Evolutionary conservation across 495 filamentous ascomycete species (phyloP).

Genomic region (Clohesyomyces aquaticus): DNA sequence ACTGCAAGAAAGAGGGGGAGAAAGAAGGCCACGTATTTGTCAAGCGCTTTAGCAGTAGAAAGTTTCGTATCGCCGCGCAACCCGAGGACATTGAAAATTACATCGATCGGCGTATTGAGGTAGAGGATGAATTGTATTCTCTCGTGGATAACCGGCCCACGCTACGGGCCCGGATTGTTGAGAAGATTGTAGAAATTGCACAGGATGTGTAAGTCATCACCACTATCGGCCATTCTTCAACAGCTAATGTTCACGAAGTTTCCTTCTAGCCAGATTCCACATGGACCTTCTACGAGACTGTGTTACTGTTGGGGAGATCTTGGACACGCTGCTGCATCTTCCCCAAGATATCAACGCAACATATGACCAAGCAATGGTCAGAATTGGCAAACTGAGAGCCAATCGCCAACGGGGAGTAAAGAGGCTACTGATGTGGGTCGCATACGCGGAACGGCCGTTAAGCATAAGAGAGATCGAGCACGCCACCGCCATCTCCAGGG

Average conservation of each 20-base stretch:
- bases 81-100: conserved; percentile 29
- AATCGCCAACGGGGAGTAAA: conserved; percentile 31
- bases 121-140: conserved; percentile 9
- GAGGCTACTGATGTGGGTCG: conserved; percentile 24
- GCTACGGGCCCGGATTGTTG: conserved; percentile 11
- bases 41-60: conserved; percentile 21
- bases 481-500: conserved; percentile 23
- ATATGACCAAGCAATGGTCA: conserved; percentile 49
- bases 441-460: conserved; percentile 20
- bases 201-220: conserved; percentile 24
- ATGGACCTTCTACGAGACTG: conserved; percentile 48
- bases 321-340: conserved; percentile 41
- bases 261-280: conserved; percentile 51
- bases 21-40: conserved; percentile 13
- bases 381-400: conserved; percentile 44
- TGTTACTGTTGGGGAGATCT: conserved; percentile 44
- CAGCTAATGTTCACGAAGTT: conserved; percentile 40
- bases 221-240: not conserved
- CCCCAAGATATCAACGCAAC: conserved; percentile 43
- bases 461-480: conserved; percentile 23
- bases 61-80: conserved; percentile 25
- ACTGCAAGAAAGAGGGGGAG: conserved; percentile 10
- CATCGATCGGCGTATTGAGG: conserved; percentile 21
- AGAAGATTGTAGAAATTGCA: conserved; percentile 20
- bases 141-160: conserved; percentile 11